A percentile compares a stretch with the other conserved stretches of the same genome.
Conservation (phyloP, 225 moss, liverwort and hornwort species). For the Ulota crispa region DNA sequence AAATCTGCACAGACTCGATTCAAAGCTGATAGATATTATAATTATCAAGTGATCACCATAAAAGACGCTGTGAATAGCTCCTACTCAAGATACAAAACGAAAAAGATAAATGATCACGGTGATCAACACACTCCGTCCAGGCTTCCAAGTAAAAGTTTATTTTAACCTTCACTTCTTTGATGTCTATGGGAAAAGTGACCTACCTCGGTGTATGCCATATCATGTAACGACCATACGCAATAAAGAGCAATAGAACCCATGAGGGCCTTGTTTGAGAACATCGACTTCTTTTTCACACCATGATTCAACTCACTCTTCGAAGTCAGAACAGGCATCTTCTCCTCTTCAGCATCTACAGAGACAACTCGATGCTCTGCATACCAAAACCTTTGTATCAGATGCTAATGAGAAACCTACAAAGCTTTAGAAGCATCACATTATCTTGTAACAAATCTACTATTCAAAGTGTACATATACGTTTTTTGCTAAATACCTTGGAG, state of each 20-base stretch:
- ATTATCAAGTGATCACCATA: not conserved
- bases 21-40: not conserved
- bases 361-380: slow-evolving; percentile 26
- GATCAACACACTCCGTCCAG: not conserved
- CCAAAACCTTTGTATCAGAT: slow-evolving; percentile 26
- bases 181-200: slow-evolving; percentile 1
- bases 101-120: not conserved
- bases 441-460: not conserved
- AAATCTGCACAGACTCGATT: slow-evolving; percentile 48
- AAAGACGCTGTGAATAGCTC: not conserved
- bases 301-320: not conserved
- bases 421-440: not conserved
- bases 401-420: not conserved
- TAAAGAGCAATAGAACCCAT: slow-evolving; percentile 32
- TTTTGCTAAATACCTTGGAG: slow-evolving; percentile 19
- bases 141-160: not conserved
- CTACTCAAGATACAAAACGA: not conserved
- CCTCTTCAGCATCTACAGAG: slow-evolving; percentile 11
- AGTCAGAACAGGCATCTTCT: not conserved
- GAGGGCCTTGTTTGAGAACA: slow-evolving; percentile 44
- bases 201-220: slow-evolving; percentile 56
- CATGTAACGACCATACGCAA: slow-evolving; percentile 50
- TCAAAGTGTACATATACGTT: not conserved
- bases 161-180: not conserved
- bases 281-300: slow-evolving; percentile 26